These are phyloP conservation scores for Westerdykella aurantiaca DNA, from an alignment of 2,329 filamentous ascomycete genomes.

Conservation along the genomic window DNA sequence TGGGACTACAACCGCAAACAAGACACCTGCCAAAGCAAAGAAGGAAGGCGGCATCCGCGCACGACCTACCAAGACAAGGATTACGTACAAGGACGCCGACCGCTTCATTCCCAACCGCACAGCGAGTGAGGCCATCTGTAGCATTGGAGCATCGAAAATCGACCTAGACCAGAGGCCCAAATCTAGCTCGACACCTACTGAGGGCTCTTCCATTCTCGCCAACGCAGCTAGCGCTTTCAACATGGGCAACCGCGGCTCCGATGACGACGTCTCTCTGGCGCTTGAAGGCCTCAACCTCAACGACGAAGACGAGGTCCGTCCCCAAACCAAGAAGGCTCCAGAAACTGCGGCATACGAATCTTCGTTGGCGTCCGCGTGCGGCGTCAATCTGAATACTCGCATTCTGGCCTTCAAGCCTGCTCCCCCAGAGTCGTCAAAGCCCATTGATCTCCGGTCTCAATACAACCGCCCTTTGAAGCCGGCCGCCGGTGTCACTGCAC, in stretches of 20 bases:
- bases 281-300: constrained; percentile 75
- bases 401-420: constrained; percentile 98
- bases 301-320: constrained; percentile 57
- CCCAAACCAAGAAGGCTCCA: constrained; percentile 73
- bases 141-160: constrained; percentile 76
- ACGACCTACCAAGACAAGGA: constrained; percentile 35
- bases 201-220: constrained; percentile 71
- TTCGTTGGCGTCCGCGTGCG: constrained; percentile 82
- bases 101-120: constrained; percentile 93
- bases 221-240: constrained; percentile 64
- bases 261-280: constrained; percentile 68
- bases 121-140: constrained; percentile 81
- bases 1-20: constrained; percentile 49
- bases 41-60: constrained; percentile 30
- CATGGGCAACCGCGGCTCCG: constrained; percentile 54
- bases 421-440: constrained; percentile 95
- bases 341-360: constrained; percentile 89
- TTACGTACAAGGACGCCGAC: constrained; percentile 65
- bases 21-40: constrained; percentile 43
- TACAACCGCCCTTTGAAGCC: constrained; percentile 95
- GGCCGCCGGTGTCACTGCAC: constrained; percentile 65
- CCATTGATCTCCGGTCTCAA: constrained; percentile 92
- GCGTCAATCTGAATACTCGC: constrained; percentile 85
- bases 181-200: constrained; percentile 59
- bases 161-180: constrained; percentile 58